Conservation (phyloP, 805 yeast species). For the Saturnispora galanensis region DNA sequence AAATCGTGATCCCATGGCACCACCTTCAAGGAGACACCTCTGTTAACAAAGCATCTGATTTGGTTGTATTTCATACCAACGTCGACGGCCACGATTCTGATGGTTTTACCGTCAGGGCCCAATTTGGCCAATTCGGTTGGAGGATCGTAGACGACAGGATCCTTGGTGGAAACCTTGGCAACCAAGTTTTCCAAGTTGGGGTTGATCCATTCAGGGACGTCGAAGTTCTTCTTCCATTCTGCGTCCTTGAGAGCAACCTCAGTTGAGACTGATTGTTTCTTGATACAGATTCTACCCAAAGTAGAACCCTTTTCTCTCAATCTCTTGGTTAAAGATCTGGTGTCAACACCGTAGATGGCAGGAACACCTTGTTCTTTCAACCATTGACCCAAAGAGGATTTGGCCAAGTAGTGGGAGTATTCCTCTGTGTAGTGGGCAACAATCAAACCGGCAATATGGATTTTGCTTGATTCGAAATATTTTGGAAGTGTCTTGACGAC, state of each 20-base stretch:
- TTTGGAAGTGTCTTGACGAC: slow-evolving; percentile 69
- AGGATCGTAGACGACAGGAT: slow-evolving; percentile 73
- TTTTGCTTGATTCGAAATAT: slow-evolving; percentile 84
- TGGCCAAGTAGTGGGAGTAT: slow-evolving; percentile 88
- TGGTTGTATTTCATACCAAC: slow-evolving; percentile 98
- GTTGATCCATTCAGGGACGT: slow-evolving; percentile 81
- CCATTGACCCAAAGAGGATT: slow-evolving; percentile 89
- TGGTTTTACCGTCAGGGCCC: slow-evolving; percentile 64
- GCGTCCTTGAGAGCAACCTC: slow-evolving; percentile 11
- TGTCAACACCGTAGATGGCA: slow-evolving; percentile 95
- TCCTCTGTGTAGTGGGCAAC: slow-evolving; percentile 96
- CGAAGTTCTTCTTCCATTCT: slow-evolving; percentile 53
- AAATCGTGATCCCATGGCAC: slow-evolving; percentile 95
- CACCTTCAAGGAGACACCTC: slow-evolving; percentile 93
- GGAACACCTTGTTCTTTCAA: slow-evolving; percentile 85
- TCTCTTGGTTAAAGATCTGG: slow-evolving; percentile 87
- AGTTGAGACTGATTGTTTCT: slow-evolving; percentile 25
- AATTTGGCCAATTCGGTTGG: slow-evolving; percentile 38
- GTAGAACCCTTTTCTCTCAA: slow-evolving; percentile 90
- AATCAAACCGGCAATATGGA: slow-evolving; percentile 94
- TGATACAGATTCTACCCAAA: slow-evolving; percentile 76
- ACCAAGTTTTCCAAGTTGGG: slow-evolving; percentile 90
- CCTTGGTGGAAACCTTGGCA: slow-evolving; percentile 73
- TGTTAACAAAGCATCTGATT: slow-evolving; percentile 88
- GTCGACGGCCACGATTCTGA: slow-evolving; percentile 84